Conservation (phyloP, 192 early-diverging fungal genomes). For the Linderina pennispora region DNA sequence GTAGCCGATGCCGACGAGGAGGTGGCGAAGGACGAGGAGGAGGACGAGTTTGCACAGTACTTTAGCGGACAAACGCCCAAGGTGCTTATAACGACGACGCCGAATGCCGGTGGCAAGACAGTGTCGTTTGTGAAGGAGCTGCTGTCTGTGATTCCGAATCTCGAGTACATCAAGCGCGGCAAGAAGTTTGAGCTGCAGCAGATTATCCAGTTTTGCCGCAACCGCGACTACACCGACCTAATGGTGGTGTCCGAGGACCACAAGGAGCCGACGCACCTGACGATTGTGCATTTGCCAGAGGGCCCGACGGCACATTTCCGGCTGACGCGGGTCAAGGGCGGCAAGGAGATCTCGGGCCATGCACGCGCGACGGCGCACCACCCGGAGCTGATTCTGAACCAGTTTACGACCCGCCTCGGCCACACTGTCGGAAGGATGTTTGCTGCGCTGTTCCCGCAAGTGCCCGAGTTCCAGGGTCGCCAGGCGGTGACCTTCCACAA, state of each 20-base stretch:
- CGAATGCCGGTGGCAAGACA: constrained; percentile 44
- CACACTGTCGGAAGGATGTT: constrained; percentile 96
- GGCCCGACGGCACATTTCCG: constrained; percentile 98
- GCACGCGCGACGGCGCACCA: constrained; percentile 71
- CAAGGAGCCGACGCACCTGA: constrained; percentile 83
- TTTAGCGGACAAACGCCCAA: constrained; percentile 87
- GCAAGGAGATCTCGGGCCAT: constrained; percentile 78
- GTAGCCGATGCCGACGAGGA: constrained; percentile 72
- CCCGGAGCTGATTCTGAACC: constrained; percentile 97
- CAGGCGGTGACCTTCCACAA: constrained; percentile 97
- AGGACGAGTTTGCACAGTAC: constrained; percentile 83
- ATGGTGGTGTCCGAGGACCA: constrained; percentile 92
- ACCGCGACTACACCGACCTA: constrained; percentile 89
- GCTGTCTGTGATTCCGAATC: constrained; percentile 81
- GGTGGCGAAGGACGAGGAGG: constrained; percentile 74
- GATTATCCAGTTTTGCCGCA: constrained; percentile 85
- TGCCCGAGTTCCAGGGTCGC: constrained; percentile 92
- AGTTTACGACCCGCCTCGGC: constrained; percentile 93
- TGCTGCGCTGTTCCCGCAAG: constrained; percentile 93
- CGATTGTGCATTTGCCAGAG: constrained; percentile 90
- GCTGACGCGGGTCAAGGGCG: constrained; percentile 71
- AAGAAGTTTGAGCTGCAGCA: constrained; percentile 81
- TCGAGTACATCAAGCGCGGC: constrained; percentile 83
- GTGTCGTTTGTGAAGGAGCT: constrained; percentile 91
- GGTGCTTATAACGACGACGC: constrained; percentile 83